Percentiles rank a stretch among this genome's conserved stretches.
phyloP scores from a whole-genome alignment of 2,329 filamentous ascomycete genomes.

The Raffaelea ambrosiae region DNA sequence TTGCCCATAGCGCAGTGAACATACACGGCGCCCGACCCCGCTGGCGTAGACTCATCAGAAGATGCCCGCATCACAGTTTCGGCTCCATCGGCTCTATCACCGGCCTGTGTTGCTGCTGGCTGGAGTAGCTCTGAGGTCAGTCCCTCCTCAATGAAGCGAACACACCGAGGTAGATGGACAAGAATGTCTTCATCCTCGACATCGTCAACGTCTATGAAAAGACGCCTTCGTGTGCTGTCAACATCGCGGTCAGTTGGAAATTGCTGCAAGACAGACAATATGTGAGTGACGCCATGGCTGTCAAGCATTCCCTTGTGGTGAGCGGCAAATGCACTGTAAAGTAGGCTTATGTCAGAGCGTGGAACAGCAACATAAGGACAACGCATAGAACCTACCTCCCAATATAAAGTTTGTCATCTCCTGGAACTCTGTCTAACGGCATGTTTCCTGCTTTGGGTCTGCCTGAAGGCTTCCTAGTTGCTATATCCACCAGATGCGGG shows the following conservation, averaged over 20 bases:
- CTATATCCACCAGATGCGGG: no score
- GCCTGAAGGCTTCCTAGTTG: no score
- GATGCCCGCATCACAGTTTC: no score
- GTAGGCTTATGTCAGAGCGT: neutral
- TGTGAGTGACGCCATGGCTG: slow-evolving; percentile 71
- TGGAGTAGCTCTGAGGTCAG: slow-evolving; percentile 28
- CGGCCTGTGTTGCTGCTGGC: neutral
- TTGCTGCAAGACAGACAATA: slow-evolving; percentile 66
- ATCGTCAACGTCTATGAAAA: slow-evolving; percentile 73
- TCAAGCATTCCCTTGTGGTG: slow-evolving; percentile 59
- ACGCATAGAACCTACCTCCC: slow-evolving; percentile 56
- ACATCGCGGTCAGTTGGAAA: slow-evolving; percentile 53
- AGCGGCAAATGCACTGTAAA: slow-evolving; percentile 65
- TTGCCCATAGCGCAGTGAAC: slow-evolving; percentile 87
- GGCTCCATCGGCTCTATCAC: neutral
- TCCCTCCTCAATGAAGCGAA: slow-evolving; percentile 75
- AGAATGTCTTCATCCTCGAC: slow-evolving; percentile 82
- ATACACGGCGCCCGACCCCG: slow-evolving; percentile 44
- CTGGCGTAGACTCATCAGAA: neutral
- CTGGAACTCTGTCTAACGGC: slow-evolving; percentile 59
- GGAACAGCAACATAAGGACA: slow-evolving; percentile 3
- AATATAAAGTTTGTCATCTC: slow-evolving; percentile 64
- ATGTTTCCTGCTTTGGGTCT: slow-evolving; percentile 32
- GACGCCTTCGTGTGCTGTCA: neutral
- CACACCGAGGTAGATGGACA: slow-evolving; percentile 67